Evolutionary conservation across 257 asterid genomes (phyloP).

Genomic region (Misopates orontium): DNA sequence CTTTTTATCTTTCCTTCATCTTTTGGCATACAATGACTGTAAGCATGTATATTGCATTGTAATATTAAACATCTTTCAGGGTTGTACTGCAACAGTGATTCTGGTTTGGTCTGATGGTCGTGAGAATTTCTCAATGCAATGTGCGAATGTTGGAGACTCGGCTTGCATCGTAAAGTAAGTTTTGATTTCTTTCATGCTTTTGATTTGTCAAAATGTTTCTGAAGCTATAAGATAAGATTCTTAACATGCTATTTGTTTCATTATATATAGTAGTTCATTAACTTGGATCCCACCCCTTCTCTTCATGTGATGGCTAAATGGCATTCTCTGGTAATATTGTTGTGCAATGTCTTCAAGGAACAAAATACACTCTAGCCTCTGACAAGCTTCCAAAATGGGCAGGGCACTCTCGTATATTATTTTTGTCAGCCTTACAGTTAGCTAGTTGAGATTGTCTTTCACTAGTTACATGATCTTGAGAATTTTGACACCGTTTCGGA

Average conservation of each 20-base stretch:
- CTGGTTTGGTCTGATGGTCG: slow-evolving; percentile 79
- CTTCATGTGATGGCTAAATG: background rate
- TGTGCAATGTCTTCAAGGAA: background rate
- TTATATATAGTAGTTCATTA: background rate
- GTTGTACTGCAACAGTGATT: slow-evolving; percentile 95
- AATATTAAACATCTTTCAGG: slow-evolving; percentile 59
- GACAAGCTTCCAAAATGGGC: too few relatives aligned
- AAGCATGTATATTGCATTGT: slow-evolving; percentile 22
- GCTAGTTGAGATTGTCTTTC: too few relatives aligned
- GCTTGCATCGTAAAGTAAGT: slow-evolving; percentile 89
- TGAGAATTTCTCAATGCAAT: slow-evolving; percentile 68
- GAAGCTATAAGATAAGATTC: background rate
- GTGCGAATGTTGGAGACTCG: slow-evolving; percentile 99
- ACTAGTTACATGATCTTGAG: too few relatives aligned
- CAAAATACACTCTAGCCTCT: background rate
- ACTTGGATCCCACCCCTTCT: background rate
- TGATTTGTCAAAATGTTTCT: slow-evolving; percentile 9
- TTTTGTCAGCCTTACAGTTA: too few relatives aligned
- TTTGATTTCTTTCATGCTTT: slow-evolving; percentile 24
- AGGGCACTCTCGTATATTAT: too few relatives aligned
- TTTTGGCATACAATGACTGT: background rate
- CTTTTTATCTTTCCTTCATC: too few relatives aligned
- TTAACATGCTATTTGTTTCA: background rate
- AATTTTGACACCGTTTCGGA: too few relatives aligned
- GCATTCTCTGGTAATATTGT: background rate